Percentiles rank a stretch among this genome's conserved stretches.
Evolutionary conservation across 1,284 basidiomycete genomes (phyloP).

Genomic region (Boletus smithii): DNA sequence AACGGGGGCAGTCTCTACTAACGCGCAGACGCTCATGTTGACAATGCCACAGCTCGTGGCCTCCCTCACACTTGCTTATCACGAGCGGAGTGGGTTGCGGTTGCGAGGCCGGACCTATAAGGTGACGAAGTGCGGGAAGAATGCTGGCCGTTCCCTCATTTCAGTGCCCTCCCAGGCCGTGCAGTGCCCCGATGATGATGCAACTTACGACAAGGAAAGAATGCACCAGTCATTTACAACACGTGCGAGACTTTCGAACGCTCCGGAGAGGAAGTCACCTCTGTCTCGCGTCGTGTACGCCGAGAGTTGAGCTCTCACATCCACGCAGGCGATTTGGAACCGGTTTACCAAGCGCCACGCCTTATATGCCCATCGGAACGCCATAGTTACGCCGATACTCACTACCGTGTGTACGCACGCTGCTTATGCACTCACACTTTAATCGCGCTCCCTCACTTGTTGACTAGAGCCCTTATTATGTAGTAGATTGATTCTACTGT

Average conservation of each 20-base stretch:
- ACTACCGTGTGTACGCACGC: not conserved
- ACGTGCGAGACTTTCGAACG: slow-evolving; percentile 13
- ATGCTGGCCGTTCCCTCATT: slow-evolving; percentile 11
- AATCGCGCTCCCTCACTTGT: slow-evolving; percentile 16
- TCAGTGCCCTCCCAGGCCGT: slow-evolving; percentile 2
- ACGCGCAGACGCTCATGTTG: slow-evolving; percentile 18
- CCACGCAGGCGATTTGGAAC: not conserved
- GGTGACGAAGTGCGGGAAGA: slow-evolving; percentile 2
- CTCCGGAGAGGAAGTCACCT: slow-evolving; percentile 27
- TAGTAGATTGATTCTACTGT: slow-evolving; percentile 33
- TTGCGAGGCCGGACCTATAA: slow-evolving; percentile 20
- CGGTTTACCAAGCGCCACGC: not conserved
- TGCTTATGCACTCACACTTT: slow-evolving; percentile 5
- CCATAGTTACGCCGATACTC: not conserved
- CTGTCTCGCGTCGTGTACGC: slow-evolving; percentile 21
- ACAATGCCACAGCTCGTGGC: slow-evolving; percentile 35
- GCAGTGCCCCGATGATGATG: slow-evolving; percentile 4
- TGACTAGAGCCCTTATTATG: slow-evolving; percentile 1
- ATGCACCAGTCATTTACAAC: not conserved
- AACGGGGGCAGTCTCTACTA: slow-evolving; percentile 5
- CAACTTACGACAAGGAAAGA: slow-evolving; percentile 4
- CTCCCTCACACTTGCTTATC: slow-evolving; percentile 28
- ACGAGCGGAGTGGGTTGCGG: slow-evolving; percentile 21
- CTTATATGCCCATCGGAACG: not conserved
- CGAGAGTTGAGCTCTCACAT: slow-evolving; percentile 22